These are phyloP conservation scores for Gastrolobium villosum DNA, from an alignment of 306 rosid species.

Conservation along the genomic window DNA sequence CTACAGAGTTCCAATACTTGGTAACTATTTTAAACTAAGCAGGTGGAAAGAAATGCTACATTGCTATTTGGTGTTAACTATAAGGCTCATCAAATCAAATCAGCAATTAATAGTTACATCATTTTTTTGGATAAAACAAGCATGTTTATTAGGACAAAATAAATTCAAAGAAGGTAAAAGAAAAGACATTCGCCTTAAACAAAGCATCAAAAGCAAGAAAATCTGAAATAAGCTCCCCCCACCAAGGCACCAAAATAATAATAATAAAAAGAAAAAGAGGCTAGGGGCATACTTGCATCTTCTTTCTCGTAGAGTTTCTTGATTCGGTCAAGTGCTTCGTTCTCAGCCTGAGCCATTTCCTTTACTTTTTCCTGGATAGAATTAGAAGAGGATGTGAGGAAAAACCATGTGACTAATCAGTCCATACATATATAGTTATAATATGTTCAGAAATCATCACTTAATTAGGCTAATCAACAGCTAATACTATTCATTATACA, in stretches of 20 bases:
- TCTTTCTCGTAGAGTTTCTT: conserved; percentile 67
- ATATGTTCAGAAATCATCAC: background rate
- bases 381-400: background rate
- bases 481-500: background rate
- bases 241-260: background rate
- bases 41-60: background rate
- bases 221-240: background rate
- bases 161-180: background rate
- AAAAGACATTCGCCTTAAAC: background rate
- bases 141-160: background rate
- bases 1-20: conserved; percentile 54
- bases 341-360: conserved; percentile 64
- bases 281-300: conserved; percentile 72
- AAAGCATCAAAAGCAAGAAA: background rate
- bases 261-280: background rate
- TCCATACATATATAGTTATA: background rate
- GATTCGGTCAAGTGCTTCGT: conserved; percentile 62
- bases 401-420: background rate
- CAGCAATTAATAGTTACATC: background rate
- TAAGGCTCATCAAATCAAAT: no score
- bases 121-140: background rate
- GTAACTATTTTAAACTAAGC: conserved; percentile 24
- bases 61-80: no score
- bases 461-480: background rate
- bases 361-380: conserved; percentile 67